These are phyloP conservation scores for Exophiala bonariae DNA, from an alignment of 2,329 filamentous ascomycete species.

Conservation along the genomic window DNA sequence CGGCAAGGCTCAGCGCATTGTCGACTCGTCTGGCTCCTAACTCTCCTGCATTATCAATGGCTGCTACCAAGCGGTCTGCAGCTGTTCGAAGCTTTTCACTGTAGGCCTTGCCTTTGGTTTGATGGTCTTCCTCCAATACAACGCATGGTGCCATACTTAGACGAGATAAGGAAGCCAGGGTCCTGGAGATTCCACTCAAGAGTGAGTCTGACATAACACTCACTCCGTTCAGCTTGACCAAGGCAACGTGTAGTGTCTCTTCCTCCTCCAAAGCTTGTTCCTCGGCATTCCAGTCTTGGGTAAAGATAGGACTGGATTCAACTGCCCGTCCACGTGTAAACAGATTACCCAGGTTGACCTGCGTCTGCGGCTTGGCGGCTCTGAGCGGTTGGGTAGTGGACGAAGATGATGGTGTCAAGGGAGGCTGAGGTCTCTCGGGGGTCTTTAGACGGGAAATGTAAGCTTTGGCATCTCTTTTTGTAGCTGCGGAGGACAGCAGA, in stretches of 20 bases:
- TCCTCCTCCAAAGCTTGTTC: slow-evolving; percentile 33
- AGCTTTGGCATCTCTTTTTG: slow-evolving; percentile 86
- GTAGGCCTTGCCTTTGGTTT: slow-evolving; percentile 39
- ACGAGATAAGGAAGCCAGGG: slow-evolving; percentile 76
- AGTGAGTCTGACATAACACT: slow-evolving; percentile 69
- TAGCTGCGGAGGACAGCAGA: slow-evolving; percentile 82
- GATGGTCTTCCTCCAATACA: slow-evolving; percentile 62
- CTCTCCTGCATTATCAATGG: slow-evolving; percentile 69
- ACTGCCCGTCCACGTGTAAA: slow-evolving; percentile 60
- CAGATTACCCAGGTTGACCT: slow-evolving; percentile 53
- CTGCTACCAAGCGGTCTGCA: slow-evolving; percentile 70
- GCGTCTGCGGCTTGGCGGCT: slow-evolving; percentile 26
- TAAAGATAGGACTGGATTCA: slow-evolving; percentile 61
- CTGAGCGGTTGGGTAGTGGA: slow-evolving; percentile 12
- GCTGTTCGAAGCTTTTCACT: slow-evolving; percentile 59
- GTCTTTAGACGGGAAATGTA: slow-evolving; percentile 83
- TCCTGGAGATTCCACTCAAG: slow-evolving; percentile 75
- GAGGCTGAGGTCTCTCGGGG: slow-evolving; percentile 27
- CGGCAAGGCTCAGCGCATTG: slow-evolving; percentile 47
- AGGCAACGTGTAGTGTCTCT: slow-evolving; percentile 69
- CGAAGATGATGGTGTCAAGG: slow-evolving; percentile 20
- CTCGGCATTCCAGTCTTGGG: slow-evolving; percentile 48
- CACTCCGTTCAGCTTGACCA: slow-evolving; percentile 79
- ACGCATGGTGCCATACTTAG: slow-evolving; percentile 81
- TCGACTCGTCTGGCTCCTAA: slow-evolving; percentile 70